These are phyloP conservation scores for Physaria fendleri DNA, from an alignment of 345 rosid species.

Conservation along the genomic window DNA sequence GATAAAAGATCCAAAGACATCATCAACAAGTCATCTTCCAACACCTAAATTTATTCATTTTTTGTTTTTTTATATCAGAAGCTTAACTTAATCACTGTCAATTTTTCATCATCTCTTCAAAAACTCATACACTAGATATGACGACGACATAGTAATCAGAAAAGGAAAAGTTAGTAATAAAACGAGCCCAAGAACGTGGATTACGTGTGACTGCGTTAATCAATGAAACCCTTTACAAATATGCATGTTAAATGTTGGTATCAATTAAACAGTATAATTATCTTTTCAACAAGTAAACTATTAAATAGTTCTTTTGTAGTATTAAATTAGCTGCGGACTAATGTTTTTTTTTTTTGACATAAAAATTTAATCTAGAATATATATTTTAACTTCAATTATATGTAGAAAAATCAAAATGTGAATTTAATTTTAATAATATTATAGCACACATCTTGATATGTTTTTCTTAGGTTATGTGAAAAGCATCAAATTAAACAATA, in stretches of 20 bases:
- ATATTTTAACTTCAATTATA: too few relatives aligned
- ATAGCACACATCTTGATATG: too few relatives aligned
- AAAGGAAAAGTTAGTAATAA: not conserved
- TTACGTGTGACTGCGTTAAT: not conserved
- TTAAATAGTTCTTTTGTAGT: too few relatives aligned
- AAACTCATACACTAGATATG: constrained; percentile 11
- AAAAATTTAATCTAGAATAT: too few relatives aligned
- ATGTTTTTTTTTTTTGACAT: too few relatives aligned
- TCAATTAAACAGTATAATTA: not conserved
- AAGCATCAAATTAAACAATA: too few relatives aligned
- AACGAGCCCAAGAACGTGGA: constrained; percentile 1
- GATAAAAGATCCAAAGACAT: constrained; percentile 8
- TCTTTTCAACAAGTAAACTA: not conserved
- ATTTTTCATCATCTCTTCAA: constrained; percentile 19
- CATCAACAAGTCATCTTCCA: constrained; percentile 26
- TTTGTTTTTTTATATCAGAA: not conserved
- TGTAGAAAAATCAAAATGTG: too few relatives aligned
- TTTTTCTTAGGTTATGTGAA: too few relatives aligned
- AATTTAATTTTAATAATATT: too few relatives aligned
- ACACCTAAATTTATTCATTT: not conserved
- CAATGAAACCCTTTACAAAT: not conserved
- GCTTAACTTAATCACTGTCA: constrained; percentile 14
- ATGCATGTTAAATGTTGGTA: not conserved
- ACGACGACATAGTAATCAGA: not conserved
- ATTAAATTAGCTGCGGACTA: too few relatives aligned